A percentile compares a stretch with the other conserved stretches of the same genome.
Evolutionary conservation across 495 filamentous ascomycete species (phyloP).

Genomic region (Podospora pseudopauciseta): DNA sequence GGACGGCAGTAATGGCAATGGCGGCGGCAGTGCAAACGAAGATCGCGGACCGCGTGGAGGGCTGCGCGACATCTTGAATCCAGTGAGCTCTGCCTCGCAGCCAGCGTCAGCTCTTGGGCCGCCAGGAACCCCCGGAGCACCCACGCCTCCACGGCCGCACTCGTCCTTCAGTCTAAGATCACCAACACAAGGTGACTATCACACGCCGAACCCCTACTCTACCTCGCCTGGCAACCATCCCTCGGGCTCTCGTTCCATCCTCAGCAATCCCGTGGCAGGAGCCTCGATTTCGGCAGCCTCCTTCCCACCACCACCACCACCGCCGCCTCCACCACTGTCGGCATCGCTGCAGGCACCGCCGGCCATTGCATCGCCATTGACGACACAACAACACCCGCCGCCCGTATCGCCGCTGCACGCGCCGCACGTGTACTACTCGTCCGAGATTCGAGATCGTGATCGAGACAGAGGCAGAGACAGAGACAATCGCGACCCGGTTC

Average conservation of each 20-base stretch:
- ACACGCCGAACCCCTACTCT: conserved; percentile 28
- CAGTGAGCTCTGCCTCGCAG: conserved; percentile 32
- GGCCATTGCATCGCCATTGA: conserved; percentile 15
- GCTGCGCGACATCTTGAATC: conserved; percentile 40
- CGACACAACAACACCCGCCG: conserved; percentile 6
- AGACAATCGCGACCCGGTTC: not conserved
- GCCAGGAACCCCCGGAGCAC: conserved; percentile 22
- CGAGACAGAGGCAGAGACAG: not conserved
- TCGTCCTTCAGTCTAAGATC: conserved; percentile 39
- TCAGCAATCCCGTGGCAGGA: conserved; percentile 34
- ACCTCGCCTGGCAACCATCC: conserved; percentile 27
- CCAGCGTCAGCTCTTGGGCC: conserved; percentile 14
- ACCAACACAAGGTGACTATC: conserved; percentile 40
- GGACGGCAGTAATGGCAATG: conserved; percentile 33
- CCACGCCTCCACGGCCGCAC: conserved; percentile 30
- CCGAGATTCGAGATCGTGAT: conserved; percentile 33
- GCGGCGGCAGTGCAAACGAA: conserved; percentile 24
- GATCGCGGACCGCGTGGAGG: conserved; percentile 32
- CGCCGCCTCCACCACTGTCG: not conserved
- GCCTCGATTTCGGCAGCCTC: conserved; percentile 25
- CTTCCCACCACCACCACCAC: conserved; percentile 10
- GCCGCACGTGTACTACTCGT: conserved; percentile 30
- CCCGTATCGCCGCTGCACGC: conserved; percentile 33
- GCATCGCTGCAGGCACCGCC: conserved; percentile 11
- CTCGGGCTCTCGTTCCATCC: conserved; percentile 31